phyloP scores from a whole-genome alignment of 2,329 filamentous ascomycete species.

The Diaporthe ilicicola region DNA sequence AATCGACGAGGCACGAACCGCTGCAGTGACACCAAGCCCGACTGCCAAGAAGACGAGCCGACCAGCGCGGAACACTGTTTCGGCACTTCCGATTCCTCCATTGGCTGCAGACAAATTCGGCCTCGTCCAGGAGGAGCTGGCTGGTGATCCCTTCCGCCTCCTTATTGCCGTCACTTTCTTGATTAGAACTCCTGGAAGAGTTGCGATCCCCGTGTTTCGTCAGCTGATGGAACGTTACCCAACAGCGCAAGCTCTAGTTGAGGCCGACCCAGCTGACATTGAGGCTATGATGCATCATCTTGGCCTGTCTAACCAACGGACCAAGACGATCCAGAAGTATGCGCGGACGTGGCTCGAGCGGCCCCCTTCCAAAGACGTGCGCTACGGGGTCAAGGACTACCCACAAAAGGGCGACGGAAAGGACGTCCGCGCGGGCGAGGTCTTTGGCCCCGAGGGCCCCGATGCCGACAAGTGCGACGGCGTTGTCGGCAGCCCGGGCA shows the following conservation, averaged over 20 bases:
- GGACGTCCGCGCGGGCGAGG: conserved; percentile 43
- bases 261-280: conserved; percentile 64
- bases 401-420: conserved; percentile 39
- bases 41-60: conserved; percentile 40
- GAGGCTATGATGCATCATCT: conserved; percentile 71
- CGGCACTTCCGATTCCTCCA: conserved; percentile 72
- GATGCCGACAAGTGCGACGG: conserved; percentile 2
- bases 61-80: conserved; percentile 55
- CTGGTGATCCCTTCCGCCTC: conserved; percentile 78
- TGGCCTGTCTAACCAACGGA: conserved; percentile 75
- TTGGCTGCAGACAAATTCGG: conserved; percentile 73
- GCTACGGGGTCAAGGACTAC: conserved; percentile 63
- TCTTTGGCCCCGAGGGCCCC: conserved; percentile 38
- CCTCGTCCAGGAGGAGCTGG: conserved; percentile 83
- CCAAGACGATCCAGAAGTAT: conserved; percentile 73
- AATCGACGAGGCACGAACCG: conserved; percentile 22
- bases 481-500: not conserved
- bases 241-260: conserved; percentile 68
- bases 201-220: conserved; percentile 80
- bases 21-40: conserved; percentile 26
- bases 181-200: conserved; percentile 78
- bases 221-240: conserved; percentile 74
- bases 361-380: conserved; percentile 66
- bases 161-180: conserved; percentile 86
- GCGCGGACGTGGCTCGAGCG: conserved; percentile 72